Base-by-base conservation (phyloP, 495 filamentous ascomycete genomes). In the Mytilinidion resinicola region DNA sequence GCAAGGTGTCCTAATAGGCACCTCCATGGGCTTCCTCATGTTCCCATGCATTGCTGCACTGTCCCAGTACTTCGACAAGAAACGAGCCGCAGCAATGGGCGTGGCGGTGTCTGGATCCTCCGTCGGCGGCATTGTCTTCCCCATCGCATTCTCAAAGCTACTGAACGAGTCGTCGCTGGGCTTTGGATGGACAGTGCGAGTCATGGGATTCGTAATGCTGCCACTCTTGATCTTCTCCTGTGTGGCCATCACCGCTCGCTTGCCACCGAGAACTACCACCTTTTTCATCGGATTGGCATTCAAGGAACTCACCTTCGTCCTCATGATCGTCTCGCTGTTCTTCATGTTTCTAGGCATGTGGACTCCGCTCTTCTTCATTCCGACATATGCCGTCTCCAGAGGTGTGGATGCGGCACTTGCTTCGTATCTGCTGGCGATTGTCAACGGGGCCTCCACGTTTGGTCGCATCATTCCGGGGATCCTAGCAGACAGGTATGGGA, bases 151-250 rank as follows among this genome's bases (percentile, higher is more conserved):
- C 33, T 46, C 71, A 14, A 63, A 66, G 51, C 51, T 69, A 47
- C 57, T 69, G 49, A 61, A 67, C 39, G 17, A 46, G 12, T 43
- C 64, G 14, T 42, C 53, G 11, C 33, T 86, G 1, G 75, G 78
- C 1, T 88, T 85, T 51, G 81, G 73, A 12, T 87, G 84, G 85
- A 70, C 80, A 0, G 76, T 85, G 3, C 72, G 84, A 6, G 73
- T 85, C 19, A 67, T 80, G 12, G 84, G 76, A 1, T 85, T 88
- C 64, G 64, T 85, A 33, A 72, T 79, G 15, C 49, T 80, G 2
- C 73, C 76, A n/a, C 36, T 82, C 48, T 54, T 83, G 9, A 41
- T 52, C 0, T 61, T 61, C 47, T 33, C 53, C 5, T 61, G 59
- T 43, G 69, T 83, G n/a, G 65, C 76, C 11, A 68, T 69, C 42